A percentile compares a stretch with the other conserved stretches of the same genome.
Conservation (phyloP, 345 rosid species). For the Aquilaria yunnanensis region DNA sequence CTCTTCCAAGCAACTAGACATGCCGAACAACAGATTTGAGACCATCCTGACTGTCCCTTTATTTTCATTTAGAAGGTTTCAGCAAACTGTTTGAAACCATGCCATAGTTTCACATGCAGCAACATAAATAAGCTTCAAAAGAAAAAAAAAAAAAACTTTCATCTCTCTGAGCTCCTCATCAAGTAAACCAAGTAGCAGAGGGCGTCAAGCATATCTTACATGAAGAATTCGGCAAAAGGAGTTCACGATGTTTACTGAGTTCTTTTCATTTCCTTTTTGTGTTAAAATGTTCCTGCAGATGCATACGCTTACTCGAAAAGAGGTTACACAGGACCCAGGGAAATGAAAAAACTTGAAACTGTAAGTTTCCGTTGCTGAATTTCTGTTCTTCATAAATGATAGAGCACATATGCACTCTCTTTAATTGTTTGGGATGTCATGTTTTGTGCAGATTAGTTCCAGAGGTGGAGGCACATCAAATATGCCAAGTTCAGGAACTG, state of each 20-base stretch:
- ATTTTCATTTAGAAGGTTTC: too few relatives aligned
- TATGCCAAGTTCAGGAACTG: conserved; percentile 26
- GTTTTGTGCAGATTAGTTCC: conserved; percentile 33
- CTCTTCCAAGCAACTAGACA: conserved; percentile 13
- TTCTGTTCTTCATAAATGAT: neutral
- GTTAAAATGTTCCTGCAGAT: conserved; percentile 31
- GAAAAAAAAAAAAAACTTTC: too few relatives aligned
- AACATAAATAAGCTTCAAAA: too few relatives aligned
- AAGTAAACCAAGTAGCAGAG: too few relatives aligned
- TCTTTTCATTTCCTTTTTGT: conserved; percentile 3
- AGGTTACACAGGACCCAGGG: conserved; percentile 43
- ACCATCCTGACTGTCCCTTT: too few relatives aligned
- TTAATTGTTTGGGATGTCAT: conserved; percentile 13
- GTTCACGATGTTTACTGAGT: too few relatives aligned
- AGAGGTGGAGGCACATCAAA: conserved; percentile 23
- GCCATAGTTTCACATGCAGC: too few relatives aligned
- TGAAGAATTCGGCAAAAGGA: too few relatives aligned
- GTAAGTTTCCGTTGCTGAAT: conserved; percentile 35
- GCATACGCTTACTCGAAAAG: conserved; percentile 41
- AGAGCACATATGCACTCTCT: conserved; percentile 7
- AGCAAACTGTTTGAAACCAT: too few relatives aligned
- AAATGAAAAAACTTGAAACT: conserved; percentile 24
- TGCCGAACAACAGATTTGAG: neutral
- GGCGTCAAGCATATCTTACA: too few relatives aligned
- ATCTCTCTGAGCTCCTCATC: too few relatives aligned